Evolutionary conservation across 805 yeast genomes (phyloP), one percentile per base, ranked within the genome.

Genomic region (Myxozyma vanderwaltii): DNA sequence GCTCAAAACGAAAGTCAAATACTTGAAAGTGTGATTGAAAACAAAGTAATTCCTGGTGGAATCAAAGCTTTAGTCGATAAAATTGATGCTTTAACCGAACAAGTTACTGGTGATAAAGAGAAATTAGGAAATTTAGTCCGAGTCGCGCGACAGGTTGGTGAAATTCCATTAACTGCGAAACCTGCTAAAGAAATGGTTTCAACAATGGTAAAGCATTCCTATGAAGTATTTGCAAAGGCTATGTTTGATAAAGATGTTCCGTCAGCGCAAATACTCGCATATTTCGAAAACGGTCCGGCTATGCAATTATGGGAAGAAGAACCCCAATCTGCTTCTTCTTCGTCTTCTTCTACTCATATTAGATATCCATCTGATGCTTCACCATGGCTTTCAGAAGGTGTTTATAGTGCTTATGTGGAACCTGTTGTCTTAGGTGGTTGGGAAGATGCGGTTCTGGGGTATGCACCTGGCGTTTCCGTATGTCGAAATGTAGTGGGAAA

Each of bases 341-440:
- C 36, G 8, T 10, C 36, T 38, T 6, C 41, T 38, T 13, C 41
- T 38, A 15, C 41, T 5, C 21, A 36, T 8, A 26, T 31, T 3
- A 55, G 33, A 19, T 60, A 51, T 47, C 64, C 64, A 8, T 38
- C 31, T 8, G 61, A 61, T 38, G 53, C 51, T 19, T 61, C 64
- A 24, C 53, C 59, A 10, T 58, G 59, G 56, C 15, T 61, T 3
- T 31, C 58, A 2, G 61, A 52, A 19, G 21, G 51, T 8, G 48
- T 53, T 10, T 60, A 60, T 29, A 27, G 23, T 13, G 46, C 41
- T 6, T 60, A 52, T 38, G 55, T 57, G 15, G 21, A n/a, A 15
- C 61, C 64, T 5, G 50, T 53, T 12, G 26, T 60, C 15, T 31
- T 17, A 6, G 48, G 49, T 21, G 51, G 45, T 3, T 59, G 29